Evolutionary conservation across 345 rosid genomes (phyloP).

Genomic region (Gossypium mustelinum): DNA sequence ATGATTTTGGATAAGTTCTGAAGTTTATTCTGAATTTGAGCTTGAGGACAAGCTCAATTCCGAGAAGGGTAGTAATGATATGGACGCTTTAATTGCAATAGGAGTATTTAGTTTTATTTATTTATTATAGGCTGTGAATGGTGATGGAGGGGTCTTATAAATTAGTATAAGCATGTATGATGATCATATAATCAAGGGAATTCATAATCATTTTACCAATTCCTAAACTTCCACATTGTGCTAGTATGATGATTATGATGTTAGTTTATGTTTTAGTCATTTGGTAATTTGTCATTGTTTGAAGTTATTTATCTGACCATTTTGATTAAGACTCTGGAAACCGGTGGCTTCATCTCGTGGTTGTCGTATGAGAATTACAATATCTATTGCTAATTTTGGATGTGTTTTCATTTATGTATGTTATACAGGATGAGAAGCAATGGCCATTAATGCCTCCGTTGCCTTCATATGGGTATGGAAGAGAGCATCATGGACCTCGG

Average conservation of each 20-base stretch:
- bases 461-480: conserved; percentile 68
- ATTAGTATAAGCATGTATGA: neutral
- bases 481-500: conserved; percentile 65
- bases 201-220: neutral
- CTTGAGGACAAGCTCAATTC: too few relatives aligned
- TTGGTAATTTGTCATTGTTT: neutral
- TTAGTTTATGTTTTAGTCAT: neutral
- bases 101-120: too few relatives aligned
- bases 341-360: neutral
- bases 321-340: neutral
- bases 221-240: neutral
- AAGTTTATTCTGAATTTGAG: too few relatives aligned
- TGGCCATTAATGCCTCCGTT: conserved; percentile 75
- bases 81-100: too few relatives aligned
- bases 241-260: neutral
- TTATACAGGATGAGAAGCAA: conserved; percentile 48
- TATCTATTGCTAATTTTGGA: neutral
- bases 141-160: neutral
- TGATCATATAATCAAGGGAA: neutral
- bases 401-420: neutral
- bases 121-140: neutral
- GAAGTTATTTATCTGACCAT: neutral
- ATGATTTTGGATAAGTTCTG: too few relatives aligned
- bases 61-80: too few relatives aligned
- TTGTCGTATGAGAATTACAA: neutral